Evolutionary conservation across 2,329 filamentous ascomycete genomes (phyloP).

Genomic region (Hymenoscyphus occultus): DNA sequence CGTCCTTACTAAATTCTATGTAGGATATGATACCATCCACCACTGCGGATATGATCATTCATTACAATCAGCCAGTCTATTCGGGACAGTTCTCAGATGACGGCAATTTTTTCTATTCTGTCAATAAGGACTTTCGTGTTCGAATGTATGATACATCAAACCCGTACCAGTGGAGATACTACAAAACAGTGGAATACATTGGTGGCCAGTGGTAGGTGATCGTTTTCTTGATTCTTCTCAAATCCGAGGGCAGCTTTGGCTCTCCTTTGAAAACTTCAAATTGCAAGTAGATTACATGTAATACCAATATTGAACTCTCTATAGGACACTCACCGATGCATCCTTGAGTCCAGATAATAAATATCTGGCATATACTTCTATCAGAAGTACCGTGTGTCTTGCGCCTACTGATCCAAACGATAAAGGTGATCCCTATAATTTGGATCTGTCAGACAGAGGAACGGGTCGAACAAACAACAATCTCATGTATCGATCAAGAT

Average conservation of each 20-base stretch:
- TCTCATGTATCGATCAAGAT: conserved; percentile 14
- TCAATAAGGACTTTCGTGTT: conserved; percentile 88
- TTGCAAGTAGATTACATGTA: not conserved
- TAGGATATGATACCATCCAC: conserved; percentile 75
- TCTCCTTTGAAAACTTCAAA: not conserved
- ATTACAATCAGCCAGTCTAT: conserved; percentile 83
- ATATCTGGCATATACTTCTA: conserved; percentile 88
- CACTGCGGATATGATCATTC: conserved; percentile 79
- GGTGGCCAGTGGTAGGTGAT: conserved; percentile 69
- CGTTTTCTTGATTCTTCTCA: not conserved
- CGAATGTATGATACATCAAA: conserved; percentile 98
- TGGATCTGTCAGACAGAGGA: conserved; percentile 62
- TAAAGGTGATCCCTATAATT: conserved; percentile 70
- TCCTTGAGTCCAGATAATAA: conserved; percentile 87
- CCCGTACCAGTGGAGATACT: conserved; percentile 92
- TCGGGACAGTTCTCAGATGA: conserved; percentile 96
- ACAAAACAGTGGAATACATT: conserved; percentile 84
- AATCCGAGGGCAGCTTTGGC: no score
- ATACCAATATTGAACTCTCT: not conserved
- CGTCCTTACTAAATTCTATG: not conserved
- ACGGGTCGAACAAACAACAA: conserved; percentile 1
- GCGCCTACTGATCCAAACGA: conserved; percentile 84
- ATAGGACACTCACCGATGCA: conserved; percentile 80
- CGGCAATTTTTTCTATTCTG: conserved; percentile 94
- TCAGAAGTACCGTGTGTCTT: conserved; percentile 78